Evolutionary conservation across 176 grass and related monocot species (phyloP).

Genomic region (Chrysopogon serrulatus): DNA sequence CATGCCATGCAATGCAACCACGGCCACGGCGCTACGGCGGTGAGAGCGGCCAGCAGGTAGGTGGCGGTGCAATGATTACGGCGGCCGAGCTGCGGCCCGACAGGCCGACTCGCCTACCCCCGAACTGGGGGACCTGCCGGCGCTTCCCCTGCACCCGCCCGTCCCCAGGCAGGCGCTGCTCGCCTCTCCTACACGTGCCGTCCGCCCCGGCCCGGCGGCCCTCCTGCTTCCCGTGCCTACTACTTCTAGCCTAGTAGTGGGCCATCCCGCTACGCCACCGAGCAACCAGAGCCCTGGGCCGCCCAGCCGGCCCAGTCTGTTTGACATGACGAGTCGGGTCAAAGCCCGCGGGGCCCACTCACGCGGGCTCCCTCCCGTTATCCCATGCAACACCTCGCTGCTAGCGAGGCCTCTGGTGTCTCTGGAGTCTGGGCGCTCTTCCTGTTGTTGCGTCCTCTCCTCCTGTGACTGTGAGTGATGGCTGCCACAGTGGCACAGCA

Average conservation of each 20-base stretch:
- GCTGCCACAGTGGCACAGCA: neutral
- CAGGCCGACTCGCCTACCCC: conserved; percentile 42
- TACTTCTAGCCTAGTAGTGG: no score
- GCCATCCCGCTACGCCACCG: no score
- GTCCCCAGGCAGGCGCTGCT: conserved; percentile 23
- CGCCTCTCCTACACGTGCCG: conserved; percentile 31
- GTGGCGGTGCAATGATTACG: conserved; percentile 62
- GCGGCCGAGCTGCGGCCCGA: conserved; percentile 35
- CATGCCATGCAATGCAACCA: neutral
- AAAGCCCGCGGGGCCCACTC: conserved; percentile 20
- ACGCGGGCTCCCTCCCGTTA: neutral
- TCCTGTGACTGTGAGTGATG: neutral
- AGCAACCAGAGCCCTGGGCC: no score
- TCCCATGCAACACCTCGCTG: neutral
- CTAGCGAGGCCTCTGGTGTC: no score
- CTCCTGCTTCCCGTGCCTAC: no score
- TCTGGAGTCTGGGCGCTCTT: neutral
- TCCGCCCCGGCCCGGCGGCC: neutral
- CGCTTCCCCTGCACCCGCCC: conserved; percentile 53
- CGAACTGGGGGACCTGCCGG: conserved; percentile 82
- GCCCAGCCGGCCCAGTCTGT: neutral
- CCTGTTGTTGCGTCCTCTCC: neutral
- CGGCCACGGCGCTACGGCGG: neutral
- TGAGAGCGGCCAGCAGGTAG: neutral
- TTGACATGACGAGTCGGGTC: conserved; percentile 55